Evolutionary conservation across 2,329 filamentous ascomycete genomes (phyloP).

Genomic region (Penicillium italicum): DNA sequence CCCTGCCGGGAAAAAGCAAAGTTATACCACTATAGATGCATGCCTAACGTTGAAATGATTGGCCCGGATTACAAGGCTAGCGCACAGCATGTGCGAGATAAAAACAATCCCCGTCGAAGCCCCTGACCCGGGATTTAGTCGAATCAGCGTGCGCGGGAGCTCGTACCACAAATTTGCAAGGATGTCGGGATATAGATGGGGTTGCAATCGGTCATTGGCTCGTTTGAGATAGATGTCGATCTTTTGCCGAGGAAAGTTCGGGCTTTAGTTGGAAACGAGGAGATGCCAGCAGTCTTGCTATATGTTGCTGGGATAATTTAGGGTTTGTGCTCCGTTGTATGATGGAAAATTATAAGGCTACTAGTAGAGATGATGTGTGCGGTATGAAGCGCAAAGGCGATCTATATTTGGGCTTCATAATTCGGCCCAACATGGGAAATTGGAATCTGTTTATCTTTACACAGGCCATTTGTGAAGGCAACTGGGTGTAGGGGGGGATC

Average conservation of each 20-base stretch:
- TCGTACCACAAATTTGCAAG: slow-evolving; percentile 7
- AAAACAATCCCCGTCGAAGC: not conserved
- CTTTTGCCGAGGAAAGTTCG: not conserved
- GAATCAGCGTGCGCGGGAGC: not conserved
- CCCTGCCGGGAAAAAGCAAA: not conserved
- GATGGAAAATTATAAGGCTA: not conserved
- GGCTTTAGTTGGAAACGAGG: not conserved
- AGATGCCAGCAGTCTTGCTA: not conserved
- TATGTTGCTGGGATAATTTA: not conserved
- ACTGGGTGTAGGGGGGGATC: not conserved
- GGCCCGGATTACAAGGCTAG: not conserved
- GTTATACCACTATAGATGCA: not conserved
- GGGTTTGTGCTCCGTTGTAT: not conserved
- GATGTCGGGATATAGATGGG: not conserved
- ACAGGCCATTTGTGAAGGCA: not conserved
- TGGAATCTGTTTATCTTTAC: not conserved
- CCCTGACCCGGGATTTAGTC: not conserved
- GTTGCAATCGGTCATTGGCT: not conserved
- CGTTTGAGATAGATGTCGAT: slow-evolving; percentile 9
- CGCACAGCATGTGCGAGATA: not conserved
- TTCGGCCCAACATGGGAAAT: not conserved
- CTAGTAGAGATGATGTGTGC: not conserved
- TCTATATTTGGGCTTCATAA: not conserved
- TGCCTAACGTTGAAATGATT: not conserved
- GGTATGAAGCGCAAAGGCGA: not conserved